These are phyloP conservation scores for Colletotrichum neosansevieriae DNA, from an alignment of 2,329 filamentous ascomycete genomes.

Conservation along the genomic window DNA sequence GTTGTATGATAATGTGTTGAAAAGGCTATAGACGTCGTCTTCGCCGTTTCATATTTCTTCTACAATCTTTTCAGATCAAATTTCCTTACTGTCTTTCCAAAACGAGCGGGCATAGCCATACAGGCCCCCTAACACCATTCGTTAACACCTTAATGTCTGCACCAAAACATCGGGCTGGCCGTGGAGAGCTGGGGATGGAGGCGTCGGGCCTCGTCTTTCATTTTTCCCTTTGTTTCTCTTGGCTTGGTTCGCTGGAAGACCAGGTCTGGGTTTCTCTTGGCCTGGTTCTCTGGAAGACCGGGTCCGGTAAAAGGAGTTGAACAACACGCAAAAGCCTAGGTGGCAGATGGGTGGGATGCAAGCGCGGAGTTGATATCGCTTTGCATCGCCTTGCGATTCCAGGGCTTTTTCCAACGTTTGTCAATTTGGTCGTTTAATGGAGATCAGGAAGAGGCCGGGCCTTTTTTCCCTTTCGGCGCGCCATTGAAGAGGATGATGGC, in stretches of 20 bases:
- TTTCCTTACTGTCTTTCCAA: not conserved
- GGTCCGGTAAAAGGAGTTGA: conserved; percentile 23
- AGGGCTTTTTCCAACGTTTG: conserved; percentile 1
- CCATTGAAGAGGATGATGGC: conserved; percentile 9
- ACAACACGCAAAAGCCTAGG: conserved; percentile 4
- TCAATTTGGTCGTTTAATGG: not conserved
- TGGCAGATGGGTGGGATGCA: not conserved
- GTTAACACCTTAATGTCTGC: conserved; percentile 33
- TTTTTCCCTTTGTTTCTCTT: conserved; percentile 12
- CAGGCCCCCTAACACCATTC: conserved; percentile 14
- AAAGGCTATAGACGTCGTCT: conserved; percentile 16
- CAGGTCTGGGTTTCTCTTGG: conserved; percentile 9
- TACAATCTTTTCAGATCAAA: not conserved
- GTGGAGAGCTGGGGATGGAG: not conserved
- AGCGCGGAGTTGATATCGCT: conserved; percentile 12
- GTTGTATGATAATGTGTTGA: conserved; percentile 36
- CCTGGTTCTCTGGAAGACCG: no score
- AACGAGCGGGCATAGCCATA: conserved; percentile 17
- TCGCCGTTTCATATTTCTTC: not conserved
- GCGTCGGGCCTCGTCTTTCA: not conserved
- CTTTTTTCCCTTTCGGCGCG: conserved; percentile 15
- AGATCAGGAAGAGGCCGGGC: conserved; percentile 30
- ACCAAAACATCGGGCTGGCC: conserved; percentile 1
- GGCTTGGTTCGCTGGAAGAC: conserved; percentile 34
- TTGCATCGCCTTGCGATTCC: not conserved